Evolutionary conservation across 805 yeast genomes (phyloP), one percentile per base, ranked within the genome.

Genomic region (Schwanniomyces polymorphus): DNA sequence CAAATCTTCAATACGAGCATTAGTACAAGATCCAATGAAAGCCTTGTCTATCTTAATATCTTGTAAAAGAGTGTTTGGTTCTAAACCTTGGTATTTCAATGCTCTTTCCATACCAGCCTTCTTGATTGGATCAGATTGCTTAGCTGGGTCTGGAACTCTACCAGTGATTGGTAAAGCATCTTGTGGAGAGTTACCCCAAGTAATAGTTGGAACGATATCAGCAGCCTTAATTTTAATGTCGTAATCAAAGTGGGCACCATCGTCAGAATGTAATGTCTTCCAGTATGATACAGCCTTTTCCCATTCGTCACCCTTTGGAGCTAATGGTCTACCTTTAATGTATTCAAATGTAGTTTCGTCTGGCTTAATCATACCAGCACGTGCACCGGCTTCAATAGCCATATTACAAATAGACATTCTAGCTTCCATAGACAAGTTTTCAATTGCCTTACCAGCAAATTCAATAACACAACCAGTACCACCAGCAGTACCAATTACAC

Each of bases 151-250:
- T 44, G 99, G 99, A 40, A 91, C 96, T 16, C 72, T 61, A 31
- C 88, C 96, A 12, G 95, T 86, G 60, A 94, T 91, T 50, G 99
- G 97, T 54, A 94, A 76, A 41, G 98, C 98, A 65, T 94, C 99
- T 74, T 94, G 98, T 27, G 99, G 99, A 60, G 98, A 92, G 58
- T 94, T 94, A 76, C 99, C 99, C 99, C 99, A 94, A 23, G 99
- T 94, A 52, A 94, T 90, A 21, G 99, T 94, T 57, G 99, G 99
- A 43, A 88, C 82, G 50, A 94, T 85, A 59, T 92, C 98, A 23
- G 78, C 71, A 44, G 95, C 96, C 55, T 85, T 76, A 65, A 94
- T 88, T 39, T 76, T 74, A 57, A 94, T 85, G 57, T 89, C 97
- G 56, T 80, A 72, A 64, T 94, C 99, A 57, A 91, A 94, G 50